Conservation (phyloP, 805 yeast species). For the Blastobotrys americana region DNA sequence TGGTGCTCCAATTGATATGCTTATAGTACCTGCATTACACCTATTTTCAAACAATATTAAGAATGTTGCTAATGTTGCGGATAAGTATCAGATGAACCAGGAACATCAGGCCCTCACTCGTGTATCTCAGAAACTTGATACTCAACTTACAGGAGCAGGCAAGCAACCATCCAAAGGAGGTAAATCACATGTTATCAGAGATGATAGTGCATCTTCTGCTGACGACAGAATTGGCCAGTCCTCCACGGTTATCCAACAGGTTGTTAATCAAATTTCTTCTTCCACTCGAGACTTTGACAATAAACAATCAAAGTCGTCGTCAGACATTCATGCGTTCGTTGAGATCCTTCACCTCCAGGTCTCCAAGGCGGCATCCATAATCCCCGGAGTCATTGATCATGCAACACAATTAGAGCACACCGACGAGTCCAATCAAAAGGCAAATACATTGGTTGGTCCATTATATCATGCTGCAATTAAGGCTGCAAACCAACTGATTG, state of each 20-base stretch:
- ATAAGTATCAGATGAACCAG: conserved; percentile 14
- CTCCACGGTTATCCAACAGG: neutral
- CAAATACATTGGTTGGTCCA: conserved; percentile 7
- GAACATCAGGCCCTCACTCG: conserved; percentile 1
- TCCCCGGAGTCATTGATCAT: neutral
- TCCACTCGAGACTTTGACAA: neutral
- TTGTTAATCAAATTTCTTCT: neutral
- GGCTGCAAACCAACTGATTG: conserved; percentile 7
- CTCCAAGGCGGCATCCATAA: neutral
- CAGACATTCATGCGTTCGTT: neutral
- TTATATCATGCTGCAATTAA: conserved; percentile 6
- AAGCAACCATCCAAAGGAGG: neutral
- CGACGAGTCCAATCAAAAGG: neutral
- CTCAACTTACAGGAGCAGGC: neutral
- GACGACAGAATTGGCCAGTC: neutral
- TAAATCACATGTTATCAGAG: neutral
- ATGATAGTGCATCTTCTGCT: neutral
- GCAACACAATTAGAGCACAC: neutral
- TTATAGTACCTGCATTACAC: conserved; percentile 11
- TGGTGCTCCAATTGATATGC: conserved; percentile 15
- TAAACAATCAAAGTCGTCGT: neutral
- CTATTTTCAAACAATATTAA: conserved; percentile 12
- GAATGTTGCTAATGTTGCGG: conserved; percentile 20
- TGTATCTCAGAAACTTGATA: neutral
- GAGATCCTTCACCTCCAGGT: neutral